Base-by-base conservation (phyloP, 73 alveolate species). In the Blepharisma stoltei region DNA sequence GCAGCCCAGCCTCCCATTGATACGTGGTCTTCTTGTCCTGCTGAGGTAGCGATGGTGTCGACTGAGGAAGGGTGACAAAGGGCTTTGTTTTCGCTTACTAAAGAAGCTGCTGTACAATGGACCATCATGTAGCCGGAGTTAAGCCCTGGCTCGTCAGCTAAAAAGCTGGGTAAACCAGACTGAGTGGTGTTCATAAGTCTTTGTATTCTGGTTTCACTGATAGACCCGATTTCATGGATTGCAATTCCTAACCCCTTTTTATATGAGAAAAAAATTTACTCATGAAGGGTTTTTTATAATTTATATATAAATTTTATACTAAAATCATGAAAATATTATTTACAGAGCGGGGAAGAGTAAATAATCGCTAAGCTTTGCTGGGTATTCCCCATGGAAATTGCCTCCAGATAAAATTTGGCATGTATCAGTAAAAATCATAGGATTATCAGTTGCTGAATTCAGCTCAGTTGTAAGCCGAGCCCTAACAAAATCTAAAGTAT, bases 1-100 rank as follows among this genome's bases (percentile, higher is more conserved):
- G 93, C 90, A 43, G 88, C 83, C 76, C 70, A 86, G 0, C 88
- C 93, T 47, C 90, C 93, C 93, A 86, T 86, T 4, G 93, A 86
- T 2, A 86, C 93, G 55, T 86, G 93, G 68, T 86, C 93, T 77
- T 86, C 93, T 54, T 83, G 83, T 9, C 83, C 88, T n/a, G 93
- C 93, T n/a, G 87, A 86, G 11, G 90, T 86, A 18, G 89, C 84
- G 77, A 81, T 86, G 25, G 93, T 54, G 43, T 86, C 93, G 2
- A 86, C 84, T 48, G 90, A 86, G 23, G 88, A 60, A 1, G 93
- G 93, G 65, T 86, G 83, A 53, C 87, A 67, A 6, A 86, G 88
- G 23, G 75, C 88, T 83, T 83, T 86, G 67, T 86, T 86, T 48
- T 86, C 93, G n/a, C 90, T 73, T 6, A 86, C 89, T 11, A 86